Percentiles rank a stretch among this genome's conserved stretches.
These are phyloP conservation scores for Yamadazyma sp. DNA, from an alignment of 805 yeast genomes.

Conservation along the genomic window DNA sequence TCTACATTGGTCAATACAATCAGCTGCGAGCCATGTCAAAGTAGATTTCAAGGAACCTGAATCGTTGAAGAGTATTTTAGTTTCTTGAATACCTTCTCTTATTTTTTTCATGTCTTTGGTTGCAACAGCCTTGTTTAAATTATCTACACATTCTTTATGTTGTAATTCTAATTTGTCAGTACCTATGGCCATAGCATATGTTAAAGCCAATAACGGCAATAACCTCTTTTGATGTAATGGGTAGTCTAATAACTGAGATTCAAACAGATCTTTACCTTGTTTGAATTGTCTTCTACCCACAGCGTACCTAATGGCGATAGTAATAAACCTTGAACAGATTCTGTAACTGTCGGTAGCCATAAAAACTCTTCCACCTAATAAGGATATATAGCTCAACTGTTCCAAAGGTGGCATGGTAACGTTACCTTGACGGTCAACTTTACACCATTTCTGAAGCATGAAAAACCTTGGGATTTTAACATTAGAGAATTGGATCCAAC, in stretches of 20 bases:
- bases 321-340: slow-evolving; percentile 71
- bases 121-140: slow-evolving; percentile 52
- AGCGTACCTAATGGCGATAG: slow-evolving; percentile 86
- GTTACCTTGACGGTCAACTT: slow-evolving; percentile 64
- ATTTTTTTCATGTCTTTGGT: slow-evolving; percentile 47
- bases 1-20: slow-evolving; percentile 81
- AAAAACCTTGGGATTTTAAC: slow-evolving; percentile 81
- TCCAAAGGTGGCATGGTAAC: slow-evolving; percentile 81
- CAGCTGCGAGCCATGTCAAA: slow-evolving; percentile 81
- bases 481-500: slow-evolving; percentile 89
- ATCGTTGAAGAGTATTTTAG: slow-evolving; percentile 77
- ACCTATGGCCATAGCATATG: slow-evolving; percentile 73
- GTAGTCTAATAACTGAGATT: slow-evolving; percentile 77
- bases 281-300: slow-evolving; percentile 84
- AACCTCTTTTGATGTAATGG: slow-evolving; percentile 87
- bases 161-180: slow-evolving; percentile 58
- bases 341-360: slow-evolving; percentile 88
- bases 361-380: slow-evolving; percentile 82
- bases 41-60: slow-evolving; percentile 89
- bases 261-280: slow-evolving; percentile 43
- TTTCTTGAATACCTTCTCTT: slow-evolving; percentile 49
- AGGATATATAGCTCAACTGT: slow-evolving; percentile 83
- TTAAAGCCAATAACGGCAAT: slow-evolving; percentile 77
- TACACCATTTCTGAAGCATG: slow-evolving; percentile 78
- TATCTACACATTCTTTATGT: slow-evolving; percentile 47